Percentiles rank a stretch among this genome's conserved stretches.
These are phyloP conservation scores for Lenwebbia sp. DNA, from an alignment of 345 rosid species.

Conservation along the genomic window DNA sequence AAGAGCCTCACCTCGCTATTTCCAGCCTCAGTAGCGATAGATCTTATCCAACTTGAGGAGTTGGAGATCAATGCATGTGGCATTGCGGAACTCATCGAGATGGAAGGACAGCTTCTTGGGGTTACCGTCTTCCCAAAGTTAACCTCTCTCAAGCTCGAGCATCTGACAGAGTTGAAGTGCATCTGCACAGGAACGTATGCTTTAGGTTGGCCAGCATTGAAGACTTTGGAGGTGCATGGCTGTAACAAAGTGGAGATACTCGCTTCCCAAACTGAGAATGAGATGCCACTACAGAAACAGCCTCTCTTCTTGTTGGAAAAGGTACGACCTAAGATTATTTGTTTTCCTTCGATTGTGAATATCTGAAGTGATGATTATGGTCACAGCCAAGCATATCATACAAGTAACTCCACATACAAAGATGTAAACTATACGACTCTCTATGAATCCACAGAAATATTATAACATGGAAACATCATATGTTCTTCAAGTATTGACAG, in stretches of 20 bases:
- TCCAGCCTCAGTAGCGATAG: neutral
- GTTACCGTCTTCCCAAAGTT: neutral
- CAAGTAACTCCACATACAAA: neutral
- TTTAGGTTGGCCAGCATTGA: neutral
- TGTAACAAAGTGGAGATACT: neutral
- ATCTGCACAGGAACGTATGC: neutral
- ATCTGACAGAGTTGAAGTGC: neutral
- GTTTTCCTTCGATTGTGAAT: neutral
- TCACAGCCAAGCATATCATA: neutral
- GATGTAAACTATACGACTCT: fast-evolving
- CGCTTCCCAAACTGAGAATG: fast-evolving
- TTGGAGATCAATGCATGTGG: neutral
- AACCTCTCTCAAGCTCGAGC: neutral
- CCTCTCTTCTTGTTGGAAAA: neutral
- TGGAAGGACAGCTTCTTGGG: neutral
- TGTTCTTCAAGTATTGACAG: neutral
- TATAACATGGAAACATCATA: fast-evolving
- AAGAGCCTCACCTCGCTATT: neutral
- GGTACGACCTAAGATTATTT: neutral
- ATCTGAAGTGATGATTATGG: neutral
- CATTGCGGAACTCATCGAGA: neutral
- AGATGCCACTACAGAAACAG: neutral
- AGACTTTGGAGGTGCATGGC: neutral
- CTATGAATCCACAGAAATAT: neutral
- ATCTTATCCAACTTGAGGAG: neutral